These are phyloP conservation scores for Raffaelea albimanens DNA, from an alignment of 2,329 filamentous ascomycete genomes.

Conservation along the genomic window DNA sequence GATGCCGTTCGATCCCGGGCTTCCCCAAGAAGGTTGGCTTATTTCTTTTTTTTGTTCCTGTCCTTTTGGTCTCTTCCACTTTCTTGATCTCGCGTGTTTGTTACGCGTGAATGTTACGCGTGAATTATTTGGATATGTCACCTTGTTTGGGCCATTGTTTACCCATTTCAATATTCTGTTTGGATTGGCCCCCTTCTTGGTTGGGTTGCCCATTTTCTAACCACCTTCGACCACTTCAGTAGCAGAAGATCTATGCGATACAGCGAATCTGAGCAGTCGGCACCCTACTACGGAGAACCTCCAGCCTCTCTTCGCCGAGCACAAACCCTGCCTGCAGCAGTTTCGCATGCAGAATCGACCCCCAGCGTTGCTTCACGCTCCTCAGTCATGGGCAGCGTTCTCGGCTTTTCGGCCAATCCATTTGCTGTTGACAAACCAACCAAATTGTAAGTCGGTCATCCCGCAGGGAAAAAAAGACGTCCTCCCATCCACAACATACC, in stretches of 20 bases:
- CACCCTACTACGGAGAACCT: slow-evolving; percentile 1
- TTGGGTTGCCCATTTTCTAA: no score
- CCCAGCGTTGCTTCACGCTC: slow-evolving; percentile 27
- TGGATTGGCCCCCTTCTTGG: no score
- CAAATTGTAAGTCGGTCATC: slow-evolving; percentile 15
- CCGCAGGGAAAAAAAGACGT: background rate
- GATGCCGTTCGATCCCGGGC: slow-evolving; percentile 7
- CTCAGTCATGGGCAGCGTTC: slow-evolving; percentile 23
- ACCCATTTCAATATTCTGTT: no score
- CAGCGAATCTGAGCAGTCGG: slow-evolving; percentile 10
- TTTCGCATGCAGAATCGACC: slow-evolving; percentile 24
- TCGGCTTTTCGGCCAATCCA: slow-evolving; percentile 17
- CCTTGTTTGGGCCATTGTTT: no score
- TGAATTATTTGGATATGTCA: no score
- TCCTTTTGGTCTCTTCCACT: slow-evolving; percentile 4
- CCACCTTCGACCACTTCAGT: no score
- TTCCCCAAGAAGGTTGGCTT: slow-evolving; percentile 9
- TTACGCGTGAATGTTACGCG: no score
- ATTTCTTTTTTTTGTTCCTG: background rate
- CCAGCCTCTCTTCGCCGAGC: slow-evolving; percentile 16
- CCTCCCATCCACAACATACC: no score
- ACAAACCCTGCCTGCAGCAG: slow-evolving; percentile 21
- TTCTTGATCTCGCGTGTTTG: no score
- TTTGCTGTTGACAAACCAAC: slow-evolving; percentile 13
- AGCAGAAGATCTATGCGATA: slow-evolving; percentile 12